Percentiles rank a stretch among this genome's conserved stretches.
phyloP scores from a whole-genome alignment of 2,329 filamentous ascomycete genomes.

The Trichophyton verrucosum region DNA sequence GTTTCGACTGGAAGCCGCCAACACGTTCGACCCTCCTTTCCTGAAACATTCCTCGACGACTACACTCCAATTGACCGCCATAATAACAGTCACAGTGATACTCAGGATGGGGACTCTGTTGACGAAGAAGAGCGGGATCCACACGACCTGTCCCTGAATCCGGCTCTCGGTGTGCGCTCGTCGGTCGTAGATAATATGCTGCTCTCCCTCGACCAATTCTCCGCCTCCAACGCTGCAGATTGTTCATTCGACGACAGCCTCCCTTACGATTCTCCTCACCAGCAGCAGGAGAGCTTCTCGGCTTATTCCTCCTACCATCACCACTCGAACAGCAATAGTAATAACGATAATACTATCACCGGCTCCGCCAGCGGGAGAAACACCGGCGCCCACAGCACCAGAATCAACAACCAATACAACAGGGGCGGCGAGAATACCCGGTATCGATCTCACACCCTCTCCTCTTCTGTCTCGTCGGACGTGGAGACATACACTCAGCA shows the following conservation, averaged over 20 bases:
- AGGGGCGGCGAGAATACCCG: slow-evolving; percentile 21
- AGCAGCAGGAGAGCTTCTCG: slow-evolving; percentile 27
- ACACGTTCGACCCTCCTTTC: slow-evolving; percentile 22
- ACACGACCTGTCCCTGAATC: slow-evolving; percentile 13
- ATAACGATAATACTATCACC: background rate
- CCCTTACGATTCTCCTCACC: slow-evolving; percentile 17
- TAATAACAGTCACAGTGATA: slow-evolving; percentile 7
- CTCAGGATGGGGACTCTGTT: slow-evolving; percentile 11
- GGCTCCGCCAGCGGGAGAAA: background rate
- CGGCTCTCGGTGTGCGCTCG: slow-evolving; percentile 62
- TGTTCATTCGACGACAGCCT: slow-evolving; percentile 16
- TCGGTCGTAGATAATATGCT: slow-evolving; percentile 95
- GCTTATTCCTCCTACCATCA: slow-evolving; percentile 21
- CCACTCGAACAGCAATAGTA: slow-evolving; percentile 18
- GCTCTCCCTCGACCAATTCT: slow-evolving; percentile 74
- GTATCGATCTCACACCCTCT: slow-evolving; percentile 47
- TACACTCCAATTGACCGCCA: slow-evolving; percentile 20
- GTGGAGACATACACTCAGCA: slow-evolving; percentile 33
- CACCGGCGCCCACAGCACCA: background rate
- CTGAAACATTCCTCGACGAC: slow-evolving; percentile 31
- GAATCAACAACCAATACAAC: no score
- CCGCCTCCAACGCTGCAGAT: slow-evolving; percentile 5
- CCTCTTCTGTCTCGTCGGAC: slow-evolving; percentile 48
- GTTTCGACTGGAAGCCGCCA: slow-evolving; percentile 1
- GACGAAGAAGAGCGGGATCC: slow-evolving; percentile 31